Evolutionary conservation across 371 early-diverging fungal genomes (phyloP).

Genomic region (Entomophthora muscae): DNA sequence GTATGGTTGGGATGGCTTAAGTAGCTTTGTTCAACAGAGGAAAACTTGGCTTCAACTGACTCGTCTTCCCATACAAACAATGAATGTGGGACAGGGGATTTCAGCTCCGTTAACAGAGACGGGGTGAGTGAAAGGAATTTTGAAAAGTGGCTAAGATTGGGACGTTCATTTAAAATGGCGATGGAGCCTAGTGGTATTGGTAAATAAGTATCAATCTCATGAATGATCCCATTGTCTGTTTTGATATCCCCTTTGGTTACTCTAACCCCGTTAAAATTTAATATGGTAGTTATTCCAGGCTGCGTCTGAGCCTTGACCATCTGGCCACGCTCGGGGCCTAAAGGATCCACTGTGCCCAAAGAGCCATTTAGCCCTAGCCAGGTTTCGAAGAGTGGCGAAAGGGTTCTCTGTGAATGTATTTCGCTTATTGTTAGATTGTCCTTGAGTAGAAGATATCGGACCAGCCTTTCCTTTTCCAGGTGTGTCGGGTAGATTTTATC

Average conservation of each 20-base stretch:
- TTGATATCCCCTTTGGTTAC: not conserved
- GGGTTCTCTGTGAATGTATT: not conserved
- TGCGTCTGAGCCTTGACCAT: not conserved
- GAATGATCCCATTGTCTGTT: conserved; percentile 1
- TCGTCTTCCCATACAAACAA: conserved; percentile 1
- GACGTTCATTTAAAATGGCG: not conserved
- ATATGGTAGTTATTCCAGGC: too few relatives aligned
- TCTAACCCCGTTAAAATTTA: not conserved
- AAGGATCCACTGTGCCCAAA: not conserved
- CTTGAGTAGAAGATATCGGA: not conserved
- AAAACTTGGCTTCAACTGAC: not conserved
- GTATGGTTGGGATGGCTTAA: not conserved
- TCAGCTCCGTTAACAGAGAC: not conserved
- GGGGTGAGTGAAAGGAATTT: not conserved
- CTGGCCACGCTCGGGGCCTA: not conserved
- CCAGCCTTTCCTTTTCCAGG: conserved; percentile 1
- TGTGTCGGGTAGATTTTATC: conserved; percentile 1
- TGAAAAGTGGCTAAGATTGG: not conserved
- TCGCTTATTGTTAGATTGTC: not conserved
- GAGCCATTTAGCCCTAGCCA: not conserved
- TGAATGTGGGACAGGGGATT: not conserved
- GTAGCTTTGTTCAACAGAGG: not conserved
- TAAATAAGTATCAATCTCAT: not conserved
- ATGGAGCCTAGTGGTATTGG: not conserved
- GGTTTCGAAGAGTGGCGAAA: not conserved